phyloP scores from a whole-genome alignment of 2,329 filamentous ascomycete genomes.

The Fusarium euwallaceae region DNA sequence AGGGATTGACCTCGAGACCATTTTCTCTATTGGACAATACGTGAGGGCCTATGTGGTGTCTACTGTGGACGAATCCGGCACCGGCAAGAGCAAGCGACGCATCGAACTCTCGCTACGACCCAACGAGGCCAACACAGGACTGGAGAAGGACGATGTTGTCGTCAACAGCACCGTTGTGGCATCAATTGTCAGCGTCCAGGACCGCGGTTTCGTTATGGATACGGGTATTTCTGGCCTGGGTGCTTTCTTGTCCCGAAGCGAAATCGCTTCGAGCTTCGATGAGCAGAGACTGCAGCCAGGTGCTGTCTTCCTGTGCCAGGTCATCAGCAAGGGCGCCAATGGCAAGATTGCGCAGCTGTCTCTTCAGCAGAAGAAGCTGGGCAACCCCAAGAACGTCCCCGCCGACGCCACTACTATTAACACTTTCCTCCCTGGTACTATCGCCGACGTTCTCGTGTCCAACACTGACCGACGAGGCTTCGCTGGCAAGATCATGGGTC shows the following conservation, averaged over 20 bases:
- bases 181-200: conserved; percentile 90
- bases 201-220: conserved; percentile 95
- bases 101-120: conserved; percentile 92
- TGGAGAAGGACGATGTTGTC: conserved; percentile 80
- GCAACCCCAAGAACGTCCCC: conserved; percentile 74
- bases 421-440: conserved; percentile 91
- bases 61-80: conserved; percentile 74
- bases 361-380: conserved; percentile 77
- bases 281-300: conserved; percentile 83
- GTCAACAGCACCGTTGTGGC: conserved; percentile 86
- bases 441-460: conserved; percentile 85
- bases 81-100: conserved; percentile 78
- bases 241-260: conserved; percentile 88
- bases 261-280: conserved; percentile 76
- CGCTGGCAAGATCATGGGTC: conserved; percentile 90
- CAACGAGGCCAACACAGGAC: conserved; percentile 79
- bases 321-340: conserved; percentile 79
- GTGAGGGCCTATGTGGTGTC: conserved; percentile 86
- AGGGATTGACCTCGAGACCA: conserved; percentile 77
- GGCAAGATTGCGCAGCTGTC: conserved; percentile 91
- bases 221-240: conserved; percentile 80
- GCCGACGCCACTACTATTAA: conserved; percentile 87
- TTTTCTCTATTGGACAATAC: conserved; percentile 90
- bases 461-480: conserved; percentile 82
- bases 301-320: conserved; percentile 85